These are phyloP conservation scores for Verticillium tricorpus DNA, from an alignment of 2,329 filamentous ascomycete species.

Conservation along the genomic window DNA sequence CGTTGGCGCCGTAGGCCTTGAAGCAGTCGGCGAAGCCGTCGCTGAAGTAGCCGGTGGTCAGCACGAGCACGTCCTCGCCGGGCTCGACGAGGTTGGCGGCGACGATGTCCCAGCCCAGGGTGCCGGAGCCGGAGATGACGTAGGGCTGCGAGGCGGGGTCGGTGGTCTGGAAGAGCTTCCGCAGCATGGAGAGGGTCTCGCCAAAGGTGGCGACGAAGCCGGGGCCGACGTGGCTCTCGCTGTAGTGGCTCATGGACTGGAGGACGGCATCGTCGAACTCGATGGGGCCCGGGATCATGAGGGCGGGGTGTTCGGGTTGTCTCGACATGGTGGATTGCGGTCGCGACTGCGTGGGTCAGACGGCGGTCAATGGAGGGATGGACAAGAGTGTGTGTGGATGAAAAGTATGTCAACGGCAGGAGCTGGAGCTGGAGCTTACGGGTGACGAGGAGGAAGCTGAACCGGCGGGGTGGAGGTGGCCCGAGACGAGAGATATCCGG, in stretches of 20 bases:
- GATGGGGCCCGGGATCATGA: slow-evolving; percentile 96
- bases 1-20: slow-evolving; percentile 82
- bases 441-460: background rate
- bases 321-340: slow-evolving; percentile 48
- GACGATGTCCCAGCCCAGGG: slow-evolving; percentile 93
- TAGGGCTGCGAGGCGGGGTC: slow-evolving; percentile 82
- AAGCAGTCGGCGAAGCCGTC: slow-evolving; percentile 93
- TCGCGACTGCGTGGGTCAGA: slow-evolving; percentile 1
- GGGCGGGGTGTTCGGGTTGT: slow-evolving; percentile 60
- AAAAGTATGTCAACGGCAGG: background rate
- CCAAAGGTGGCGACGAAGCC: slow-evolving; percentile 88
- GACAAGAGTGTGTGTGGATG: slow-evolving; percentile 1
- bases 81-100: slow-evolving; percentile 88
- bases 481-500: slow-evolving; percentile 15
- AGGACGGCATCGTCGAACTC: slow-evolving; percentile 98
- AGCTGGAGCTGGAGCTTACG: slow-evolving; percentile 8
- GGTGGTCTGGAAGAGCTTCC: slow-evolving; percentile 90
- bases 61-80: slow-evolving; percentile 84
- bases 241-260: slow-evolving; percentile 92
- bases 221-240: slow-evolving; percentile 88
- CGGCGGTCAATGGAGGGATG: background rate
- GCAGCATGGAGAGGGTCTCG: slow-evolving; percentile 80
- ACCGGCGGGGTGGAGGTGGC: slow-evolving; percentile 7
- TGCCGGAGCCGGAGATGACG: slow-evolving; percentile 89
- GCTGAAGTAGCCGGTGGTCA: slow-evolving; percentile 96